Conservation (phyloP, 2,329 filamentous ascomycete genomes). For the Grosmannia serpens region DNA sequence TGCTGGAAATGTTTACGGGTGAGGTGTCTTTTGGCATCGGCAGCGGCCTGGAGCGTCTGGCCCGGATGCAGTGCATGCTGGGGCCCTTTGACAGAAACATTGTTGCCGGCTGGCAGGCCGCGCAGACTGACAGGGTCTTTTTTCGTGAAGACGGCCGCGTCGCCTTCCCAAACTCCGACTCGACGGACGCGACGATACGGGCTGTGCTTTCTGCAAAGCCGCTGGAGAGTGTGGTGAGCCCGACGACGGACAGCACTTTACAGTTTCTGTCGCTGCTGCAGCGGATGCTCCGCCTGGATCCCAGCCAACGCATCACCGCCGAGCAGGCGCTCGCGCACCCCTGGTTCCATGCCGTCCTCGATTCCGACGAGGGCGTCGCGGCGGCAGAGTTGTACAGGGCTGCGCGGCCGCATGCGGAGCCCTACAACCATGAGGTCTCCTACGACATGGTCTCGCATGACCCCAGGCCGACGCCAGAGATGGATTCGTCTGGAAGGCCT, state of each 20-base stretch:
- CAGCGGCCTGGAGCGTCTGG: not conserved
- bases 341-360: not conserved
- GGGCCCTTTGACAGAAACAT: not conserved
- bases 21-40: constrained; percentile 32
- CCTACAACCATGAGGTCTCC: no score
- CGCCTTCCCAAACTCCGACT: no score
- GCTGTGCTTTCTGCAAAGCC: not conserved
- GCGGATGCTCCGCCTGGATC: not conserved
- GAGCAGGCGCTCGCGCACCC: not conserved
- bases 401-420: no score
- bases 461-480: no score
- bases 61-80: not conserved
- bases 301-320: not conserved
- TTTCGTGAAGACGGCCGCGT: not conserved
- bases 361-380: not conserved
- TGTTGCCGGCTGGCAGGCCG: not conserved
- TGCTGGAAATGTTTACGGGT: constrained; percentile 98
- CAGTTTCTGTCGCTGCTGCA: not conserved
- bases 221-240: not conserved
- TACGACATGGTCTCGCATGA: no score
- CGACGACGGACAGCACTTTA: not conserved
- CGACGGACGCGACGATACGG: not conserved
- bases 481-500: no score
- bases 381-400: not conserved
- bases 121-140: no score